Evolutionary conservation across 2,329 filamentous ascomycete genomes (phyloP), one percentile per base, ranked within the genome.

Genomic region (Aspergillus spinulosporus): DNA sequence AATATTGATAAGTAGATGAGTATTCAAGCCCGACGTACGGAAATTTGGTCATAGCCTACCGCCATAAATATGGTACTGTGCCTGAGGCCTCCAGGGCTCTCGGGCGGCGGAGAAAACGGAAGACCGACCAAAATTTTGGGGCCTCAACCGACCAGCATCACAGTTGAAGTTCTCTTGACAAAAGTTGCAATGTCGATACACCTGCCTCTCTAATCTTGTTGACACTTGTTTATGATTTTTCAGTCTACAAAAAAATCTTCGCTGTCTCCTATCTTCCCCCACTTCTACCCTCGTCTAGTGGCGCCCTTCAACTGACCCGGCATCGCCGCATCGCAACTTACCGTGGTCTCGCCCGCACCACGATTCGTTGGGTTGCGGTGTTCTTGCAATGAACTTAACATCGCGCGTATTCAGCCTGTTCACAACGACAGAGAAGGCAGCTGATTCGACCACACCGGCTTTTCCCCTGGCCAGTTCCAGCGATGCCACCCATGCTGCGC

Each of bases 331-430:
- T 64, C 64, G 63, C 61, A 60, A 54, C 55, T 55, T 37, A 60
- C 59, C 59, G 62, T 66, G 64, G 59, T 62, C 64, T 66, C 60
- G 64, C 60, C 62, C 66, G 64, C 66, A 65, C 65, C 65, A 60
- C 63, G 64, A 63, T 65, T 68, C 64, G 67, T 68, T 66, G 67
- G 68, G 66, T 63, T 65, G 58, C 59, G 63, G 66, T 66, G 59
- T 62, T 59, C 61, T 67, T 75, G 80, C 76, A 76, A 84, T 84
- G 82, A 84, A 81, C 77, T 74, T 83, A 74, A 78, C 78, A 71
- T 82, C 81, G 70, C 77, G 78, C 63, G 73, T 84, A 66, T 73
- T 77, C 68, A 78, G 74, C 69, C 71, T 82, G 71, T 80, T 84
- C 72, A 74, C 80, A 61, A 70, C 73, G 71, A 75, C 69, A 64